phyloP scores from a whole-genome alignment of 1,284 basidiomycete genomes.

The Cryptococcus maquisensis region DNA sequence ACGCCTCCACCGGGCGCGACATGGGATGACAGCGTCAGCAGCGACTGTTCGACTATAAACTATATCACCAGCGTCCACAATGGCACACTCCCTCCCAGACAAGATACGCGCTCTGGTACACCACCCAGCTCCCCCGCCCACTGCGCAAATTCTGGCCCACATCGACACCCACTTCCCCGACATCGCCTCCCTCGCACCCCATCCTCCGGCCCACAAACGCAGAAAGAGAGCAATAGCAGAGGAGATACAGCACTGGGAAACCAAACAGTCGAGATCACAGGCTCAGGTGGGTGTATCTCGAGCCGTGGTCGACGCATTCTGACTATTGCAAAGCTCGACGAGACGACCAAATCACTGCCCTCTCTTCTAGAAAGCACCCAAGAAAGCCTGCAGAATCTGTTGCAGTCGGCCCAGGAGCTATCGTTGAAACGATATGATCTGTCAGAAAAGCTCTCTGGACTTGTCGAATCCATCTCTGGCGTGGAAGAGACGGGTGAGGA shows the following conservation, averaged over 20 bases:
- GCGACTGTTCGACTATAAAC: too few relatives aligned
- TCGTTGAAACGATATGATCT: conserved; percentile 66
- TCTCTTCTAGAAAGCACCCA: conserved; percentile 29
- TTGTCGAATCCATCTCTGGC: conserved; percentile 31
- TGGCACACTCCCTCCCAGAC: not conserved
- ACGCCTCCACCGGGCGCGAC: too few relatives aligned
- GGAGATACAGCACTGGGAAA: conserved; percentile 38
- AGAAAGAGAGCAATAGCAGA: conserved; percentile 22
- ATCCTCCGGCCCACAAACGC: conserved; percentile 8
- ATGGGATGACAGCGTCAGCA: too few relatives aligned
- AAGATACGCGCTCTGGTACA: conserved; percentile 17
- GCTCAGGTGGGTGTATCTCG: conserved; percentile 17
- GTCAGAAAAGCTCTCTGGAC: conserved; percentile 35
- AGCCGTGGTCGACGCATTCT: not conserved
- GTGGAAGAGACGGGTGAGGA: conserved; percentile 4
- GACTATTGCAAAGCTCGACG: conserved; percentile 17
- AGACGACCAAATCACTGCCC: conserved; percentile 28
- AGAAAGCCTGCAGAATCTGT: conserved; percentile 27
- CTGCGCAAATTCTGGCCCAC: conserved; percentile 22
- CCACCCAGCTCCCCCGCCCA: conserved; percentile 2
- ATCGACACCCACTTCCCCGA: conserved; percentile 33
- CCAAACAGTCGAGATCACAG: conserved; percentile 15
- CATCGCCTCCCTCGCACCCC: conserved; percentile 22
- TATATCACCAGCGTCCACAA: too few relatives aligned
- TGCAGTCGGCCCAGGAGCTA: conserved; percentile 65